Conservation (phyloP, 257 asterid genomes). For the Ehretia macrophylla region DNA sequence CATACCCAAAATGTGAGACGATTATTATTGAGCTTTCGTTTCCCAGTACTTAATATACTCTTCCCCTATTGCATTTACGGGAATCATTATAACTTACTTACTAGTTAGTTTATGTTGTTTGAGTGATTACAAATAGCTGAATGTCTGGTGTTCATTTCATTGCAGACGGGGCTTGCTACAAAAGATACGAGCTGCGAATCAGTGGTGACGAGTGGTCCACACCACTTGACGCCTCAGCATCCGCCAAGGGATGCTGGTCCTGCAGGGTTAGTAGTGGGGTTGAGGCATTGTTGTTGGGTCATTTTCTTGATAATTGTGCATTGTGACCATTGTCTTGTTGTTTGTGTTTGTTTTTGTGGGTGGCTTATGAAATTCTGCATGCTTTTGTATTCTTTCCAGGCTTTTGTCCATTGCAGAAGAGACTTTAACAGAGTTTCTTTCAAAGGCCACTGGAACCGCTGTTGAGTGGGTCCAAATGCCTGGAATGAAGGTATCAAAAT, state of each 20-base stretch:
- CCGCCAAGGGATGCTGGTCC: constrained; percentile 92
- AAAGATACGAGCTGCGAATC: constrained; percentile 92
- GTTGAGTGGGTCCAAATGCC: constrained; percentile 99
- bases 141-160: background rate
- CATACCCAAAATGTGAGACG: constrained; percentile 50
- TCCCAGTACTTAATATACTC: no score
- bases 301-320: constrained; percentile 27
- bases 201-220: constrained; percentile 88
- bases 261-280: constrained; percentile 68
- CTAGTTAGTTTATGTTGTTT: no score
- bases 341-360: constrained; percentile 28
- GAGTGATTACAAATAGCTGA: no score
- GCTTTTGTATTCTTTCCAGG: constrained; percentile 43
- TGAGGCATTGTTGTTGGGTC: constrained; percentile 16
- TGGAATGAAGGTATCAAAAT: constrained; percentile 79
- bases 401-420: constrained; percentile 97
- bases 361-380: background rate
- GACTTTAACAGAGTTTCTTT: constrained; percentile 92
- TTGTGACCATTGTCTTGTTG: constrained; percentile 26
- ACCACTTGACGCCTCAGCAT: constrained; percentile 46
- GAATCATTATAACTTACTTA: no score
- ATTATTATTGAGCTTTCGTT: no score
- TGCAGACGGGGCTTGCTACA: constrained; percentile 61
- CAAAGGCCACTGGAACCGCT: constrained; percentile 97
- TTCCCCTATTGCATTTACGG: no score